These are phyloP conservation scores for Neoconidiobolus thromboides DNA, from an alignment of 371 early-diverging fungal species.

Conservation along the genomic window DNA sequence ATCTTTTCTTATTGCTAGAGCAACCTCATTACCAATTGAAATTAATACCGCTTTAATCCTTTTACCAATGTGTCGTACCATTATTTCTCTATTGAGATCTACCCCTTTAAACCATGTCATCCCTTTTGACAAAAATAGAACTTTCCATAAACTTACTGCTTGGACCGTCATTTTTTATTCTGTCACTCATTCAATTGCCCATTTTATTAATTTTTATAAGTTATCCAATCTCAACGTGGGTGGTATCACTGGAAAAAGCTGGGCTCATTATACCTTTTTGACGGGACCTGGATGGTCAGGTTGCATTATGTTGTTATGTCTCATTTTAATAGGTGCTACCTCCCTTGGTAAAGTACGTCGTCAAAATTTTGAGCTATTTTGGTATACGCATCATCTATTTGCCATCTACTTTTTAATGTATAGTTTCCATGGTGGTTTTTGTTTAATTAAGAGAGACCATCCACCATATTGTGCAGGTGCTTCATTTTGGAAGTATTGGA, in stretches of 20 bases:
- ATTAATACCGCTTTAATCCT: conserved; percentile 25
- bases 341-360: conserved; percentile 33
- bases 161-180: conserved; percentile 57
- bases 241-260: conserved; percentile 9
- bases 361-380: conserved; percentile 59
- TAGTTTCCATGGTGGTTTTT: conserved; percentile 65
- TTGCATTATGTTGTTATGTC: conserved; percentile 42
- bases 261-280: conserved; percentile 21
- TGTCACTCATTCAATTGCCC: conserved; percentile 44
- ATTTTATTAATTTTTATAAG: conserved; percentile 52
- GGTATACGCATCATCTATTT: conserved; percentile 73
- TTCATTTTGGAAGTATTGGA: conserved; percentile 66
- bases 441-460: conserved; percentile 51
- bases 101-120: conserved; percentile 57
- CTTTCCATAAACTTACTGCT: conserved; percentile 64
- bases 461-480: conserved; percentile 45
- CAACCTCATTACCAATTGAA: conserved; percentile 3
- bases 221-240: conserved; percentile 12
- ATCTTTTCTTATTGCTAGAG: conserved; percentile 5
- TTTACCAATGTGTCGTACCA: conserved; percentile 61
- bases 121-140: conserved; percentile 63
- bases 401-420: conserved; percentile 55
- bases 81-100: conserved; percentile 47
- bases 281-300: conserved; percentile 64
- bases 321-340: conserved; percentile 47